A percentile compares a stretch with the other conserved stretches of the same genome.
Evolutionary conservation across 192 early-diverging fungal genomes (phyloP).

Genomic region (Coemansia sp.): DNA sequence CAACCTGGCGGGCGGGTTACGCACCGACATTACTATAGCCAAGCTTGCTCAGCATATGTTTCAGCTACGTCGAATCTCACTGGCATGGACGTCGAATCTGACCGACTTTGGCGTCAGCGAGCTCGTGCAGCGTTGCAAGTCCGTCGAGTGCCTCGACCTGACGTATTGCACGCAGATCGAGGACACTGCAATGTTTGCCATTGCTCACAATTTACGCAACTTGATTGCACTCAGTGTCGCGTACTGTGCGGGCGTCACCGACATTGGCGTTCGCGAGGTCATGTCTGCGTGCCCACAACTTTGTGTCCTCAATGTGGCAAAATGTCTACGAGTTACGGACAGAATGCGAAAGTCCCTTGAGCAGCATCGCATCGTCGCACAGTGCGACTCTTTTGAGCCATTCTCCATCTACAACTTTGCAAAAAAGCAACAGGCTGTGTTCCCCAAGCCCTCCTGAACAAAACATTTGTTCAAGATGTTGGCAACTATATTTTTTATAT

Average conservation of each 20-base stretch:
- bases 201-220: slow-evolving; percentile 35
- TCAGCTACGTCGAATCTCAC: slow-evolving; percentile 48
- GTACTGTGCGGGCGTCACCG: slow-evolving; percentile 55
- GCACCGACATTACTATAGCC: slow-evolving; percentile 60
- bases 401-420: slow-evolving; percentile 31
- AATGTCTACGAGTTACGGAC: slow-evolving; percentile 47
- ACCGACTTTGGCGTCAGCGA: slow-evolving; percentile 59
- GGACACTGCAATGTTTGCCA: slow-evolving; percentile 53
- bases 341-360: slow-evolving; percentile 15
- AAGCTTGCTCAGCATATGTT: slow-evolving; percentile 55
- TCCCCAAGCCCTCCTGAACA: neutral
- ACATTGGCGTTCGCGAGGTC: slow-evolving; percentile 53
- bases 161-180: slow-evolving; percentile 59
- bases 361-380: slow-evolving; percentile 9
- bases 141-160: slow-evolving; percentile 56
- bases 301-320: slow-evolving; percentile 52
- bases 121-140: slow-evolving; percentile 54
- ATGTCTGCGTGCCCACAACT: slow-evolving; percentile 23
- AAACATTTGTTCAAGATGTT: neutral
- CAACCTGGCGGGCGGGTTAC: slow-evolving; percentile 57
- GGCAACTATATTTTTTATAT: neutral
- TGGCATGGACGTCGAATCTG: slow-evolving; percentile 61
- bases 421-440: neutral
- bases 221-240: slow-evolving; percentile 53
- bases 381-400: slow-evolving; percentile 30